Conservation (phyloP, 305 asterid species). For the Fraxinus platypoda region DNA sequence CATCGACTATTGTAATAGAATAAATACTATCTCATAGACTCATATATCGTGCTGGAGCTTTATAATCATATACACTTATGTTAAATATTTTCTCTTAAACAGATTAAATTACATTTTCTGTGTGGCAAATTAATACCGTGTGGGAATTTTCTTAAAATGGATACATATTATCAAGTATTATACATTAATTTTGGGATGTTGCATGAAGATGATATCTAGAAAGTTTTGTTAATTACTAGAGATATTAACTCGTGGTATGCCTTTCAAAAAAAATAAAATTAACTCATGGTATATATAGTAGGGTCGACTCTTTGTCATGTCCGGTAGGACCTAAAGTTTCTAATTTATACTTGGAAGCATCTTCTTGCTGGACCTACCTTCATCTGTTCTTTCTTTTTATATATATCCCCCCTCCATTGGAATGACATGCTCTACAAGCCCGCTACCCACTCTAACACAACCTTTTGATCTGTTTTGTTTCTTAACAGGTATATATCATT, state of each 20-base stretch:
- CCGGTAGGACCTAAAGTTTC: neutral
- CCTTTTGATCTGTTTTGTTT: conserved; percentile 3
- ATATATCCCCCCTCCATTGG: neutral
- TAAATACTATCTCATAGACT: neutral
- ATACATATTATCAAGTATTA: neutral
- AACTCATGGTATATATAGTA: neutral
- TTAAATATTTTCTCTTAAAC: neutral
- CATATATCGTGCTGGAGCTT: neutral
- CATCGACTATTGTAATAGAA: neutral
- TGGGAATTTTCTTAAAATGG: neutral
- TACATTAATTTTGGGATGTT: neutral
- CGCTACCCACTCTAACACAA: neutral
- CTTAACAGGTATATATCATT: conserved; percentile 50
- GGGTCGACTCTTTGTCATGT: neutral
- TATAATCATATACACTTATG: neutral
- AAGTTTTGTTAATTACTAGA: neutral
- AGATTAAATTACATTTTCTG: neutral
- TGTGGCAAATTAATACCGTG: neutral
- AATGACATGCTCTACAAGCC: neutral
- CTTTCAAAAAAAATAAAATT: neutral
- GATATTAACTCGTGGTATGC: neutral
- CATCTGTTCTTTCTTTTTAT: neutral
- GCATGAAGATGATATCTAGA: neutral
- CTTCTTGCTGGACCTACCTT: neutral
- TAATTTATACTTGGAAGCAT: neutral